Percentiles rank a stretch among this genome's conserved stretches.
These are phyloP conservation scores for Phytophthora sansomeana DNA, from an alignment of 352 stramenopile species.

Conservation along the genomic window DNA sequence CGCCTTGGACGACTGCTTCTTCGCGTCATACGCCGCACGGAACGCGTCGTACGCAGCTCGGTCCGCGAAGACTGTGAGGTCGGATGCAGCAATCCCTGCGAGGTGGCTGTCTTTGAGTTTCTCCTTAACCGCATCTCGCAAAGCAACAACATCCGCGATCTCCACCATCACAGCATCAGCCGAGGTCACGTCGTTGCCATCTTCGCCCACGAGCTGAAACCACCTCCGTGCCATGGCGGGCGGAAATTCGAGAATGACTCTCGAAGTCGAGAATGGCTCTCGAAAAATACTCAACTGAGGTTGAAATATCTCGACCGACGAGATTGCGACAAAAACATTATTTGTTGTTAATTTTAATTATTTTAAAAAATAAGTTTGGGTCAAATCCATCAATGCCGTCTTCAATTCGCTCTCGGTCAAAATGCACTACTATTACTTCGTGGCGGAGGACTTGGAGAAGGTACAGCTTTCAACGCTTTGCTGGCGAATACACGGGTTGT, in stretches of 20 bases:
- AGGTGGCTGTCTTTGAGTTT: too few relatives aligned
- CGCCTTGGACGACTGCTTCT: background rate
- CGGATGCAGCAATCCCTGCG: background rate
- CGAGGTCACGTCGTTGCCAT: conserved; percentile 11
- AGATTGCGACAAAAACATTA: too few relatives aligned
- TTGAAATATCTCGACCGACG: too few relatives aligned
- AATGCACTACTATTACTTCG: conserved; percentile 73
- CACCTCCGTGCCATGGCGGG: conserved; percentile 2
- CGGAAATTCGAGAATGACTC: conserved; percentile 4
- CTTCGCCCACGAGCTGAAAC: conserved; percentile 18
- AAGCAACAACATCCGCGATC: background rate
- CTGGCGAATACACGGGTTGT: conserved; percentile 65
- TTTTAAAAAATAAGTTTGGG: too few relatives aligned
- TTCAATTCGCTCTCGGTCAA: conserved; percentile 77
- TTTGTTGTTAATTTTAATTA: too few relatives aligned
- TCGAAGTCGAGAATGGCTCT: too few relatives aligned
- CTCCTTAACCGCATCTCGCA: background rate
- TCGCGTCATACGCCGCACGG: background rate
- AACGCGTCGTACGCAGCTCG: background rate
- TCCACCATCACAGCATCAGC: background rate
- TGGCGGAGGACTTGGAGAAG: conserved; percentile 43
- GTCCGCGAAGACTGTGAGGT: background rate
- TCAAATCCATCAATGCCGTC: conserved; percentile 62
- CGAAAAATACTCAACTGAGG: too few relatives aligned
- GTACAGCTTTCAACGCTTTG: conserved; percentile 65